phyloP scores from a whole-genome alignment of 208 protist genomes.

The Trichomonas tenax region DNA sequence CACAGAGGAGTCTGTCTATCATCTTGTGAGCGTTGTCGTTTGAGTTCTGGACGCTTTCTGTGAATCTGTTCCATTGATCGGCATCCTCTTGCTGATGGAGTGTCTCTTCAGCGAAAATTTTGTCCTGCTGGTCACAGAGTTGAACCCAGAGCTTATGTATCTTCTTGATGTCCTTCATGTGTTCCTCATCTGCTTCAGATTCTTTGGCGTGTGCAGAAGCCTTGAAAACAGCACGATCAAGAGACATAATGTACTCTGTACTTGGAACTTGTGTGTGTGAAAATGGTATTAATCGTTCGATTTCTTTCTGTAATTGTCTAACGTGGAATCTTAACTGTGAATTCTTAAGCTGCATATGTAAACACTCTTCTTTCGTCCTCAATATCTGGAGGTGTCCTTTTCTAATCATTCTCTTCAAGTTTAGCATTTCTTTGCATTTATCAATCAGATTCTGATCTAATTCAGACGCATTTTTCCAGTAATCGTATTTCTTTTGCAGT shows the following conservation, averaged over 20 bases:
- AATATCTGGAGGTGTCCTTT: slow-evolving; percentile 10
- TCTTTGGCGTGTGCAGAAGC: not conserved
- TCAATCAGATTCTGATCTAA: not conserved
- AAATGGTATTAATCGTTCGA: not conserved
- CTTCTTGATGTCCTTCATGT: not conserved
- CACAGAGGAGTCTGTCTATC: not conserved
- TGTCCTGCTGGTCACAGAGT: not conserved
- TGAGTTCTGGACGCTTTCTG: not conserved
- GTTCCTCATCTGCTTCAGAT: not conserved
- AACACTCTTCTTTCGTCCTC: slow-evolving; percentile 1
- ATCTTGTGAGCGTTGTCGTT: not conserved
- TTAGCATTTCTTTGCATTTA: slow-evolving; percentile 1
- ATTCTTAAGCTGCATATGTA: slow-evolving; percentile 1
- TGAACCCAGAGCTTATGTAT: not conserved
- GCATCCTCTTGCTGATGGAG: not conserved
- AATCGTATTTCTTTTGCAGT: not conserved
- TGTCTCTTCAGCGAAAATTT: not conserved
- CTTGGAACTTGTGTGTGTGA: not conserved
- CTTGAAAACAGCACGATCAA: not conserved
- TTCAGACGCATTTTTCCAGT: not conserved
- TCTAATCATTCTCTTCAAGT: not conserved
- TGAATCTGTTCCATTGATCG: not conserved
- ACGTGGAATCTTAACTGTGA: not conserved
- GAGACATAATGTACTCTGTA: slow-evolving; percentile 9
- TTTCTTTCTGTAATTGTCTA: slow-evolving; percentile 12